phyloP scores from a whole-genome alignment of 352 stramenopile species.

The Globisporangium echinulatum region DNA sequence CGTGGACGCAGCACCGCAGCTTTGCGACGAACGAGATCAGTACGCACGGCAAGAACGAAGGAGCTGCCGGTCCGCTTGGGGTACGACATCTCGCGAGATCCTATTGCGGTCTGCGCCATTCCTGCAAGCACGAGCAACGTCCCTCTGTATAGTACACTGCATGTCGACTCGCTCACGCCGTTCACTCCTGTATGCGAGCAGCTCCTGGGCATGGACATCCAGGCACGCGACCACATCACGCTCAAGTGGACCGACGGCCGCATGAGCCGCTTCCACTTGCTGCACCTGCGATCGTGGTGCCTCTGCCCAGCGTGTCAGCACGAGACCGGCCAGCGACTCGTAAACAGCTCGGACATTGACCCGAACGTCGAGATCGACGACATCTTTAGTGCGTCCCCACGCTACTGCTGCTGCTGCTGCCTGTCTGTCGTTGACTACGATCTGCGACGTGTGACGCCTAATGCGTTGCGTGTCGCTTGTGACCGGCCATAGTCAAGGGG shows the following conservation, averaged over 20 bases:
- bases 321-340: constrained; percentile 66
- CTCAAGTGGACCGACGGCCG: constrained; percentile 75
- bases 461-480: background rate
- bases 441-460: background rate
- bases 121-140: too few relatives aligned
- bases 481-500: constrained; percentile 40
- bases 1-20: constrained; percentile 4
- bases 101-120: too few relatives aligned
- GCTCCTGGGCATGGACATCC: constrained; percentile 65
- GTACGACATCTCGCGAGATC: constrained; percentile 1
- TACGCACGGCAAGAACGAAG: background rate
- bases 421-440: background rate
- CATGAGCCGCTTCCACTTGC: constrained; percentile 60
- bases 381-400: constrained; percentile 45
- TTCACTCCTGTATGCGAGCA: constrained; percentile 8
- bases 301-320: constrained; percentile 63
- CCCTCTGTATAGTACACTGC: too few relatives aligned
- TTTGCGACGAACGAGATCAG: constrained; percentile 28
- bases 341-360: constrained; percentile 67
- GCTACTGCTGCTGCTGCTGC: background rate
- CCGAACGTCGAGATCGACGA: constrained; percentile 57
- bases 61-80: background rate
- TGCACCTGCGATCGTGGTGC: constrained; percentile 78
- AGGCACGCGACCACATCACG: constrained; percentile 63
- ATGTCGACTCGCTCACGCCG: too few relatives aligned